Evolutionary conservation across 495 filamentous ascomycete genomes (phyloP).

Genomic region (Penicillium soppii): DNA sequence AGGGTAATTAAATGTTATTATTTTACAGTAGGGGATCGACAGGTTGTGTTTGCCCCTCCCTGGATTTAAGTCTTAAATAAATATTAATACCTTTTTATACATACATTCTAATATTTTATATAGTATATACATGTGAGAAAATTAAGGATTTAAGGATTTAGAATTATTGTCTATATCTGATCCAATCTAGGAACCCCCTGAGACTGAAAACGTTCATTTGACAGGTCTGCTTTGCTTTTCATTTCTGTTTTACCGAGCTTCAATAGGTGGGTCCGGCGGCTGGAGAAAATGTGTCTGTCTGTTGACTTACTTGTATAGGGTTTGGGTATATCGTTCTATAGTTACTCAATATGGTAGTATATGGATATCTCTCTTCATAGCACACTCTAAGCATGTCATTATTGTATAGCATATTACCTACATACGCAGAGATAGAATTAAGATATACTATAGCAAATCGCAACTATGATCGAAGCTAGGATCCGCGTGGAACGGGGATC

Average conservation of each 20-base stretch:
- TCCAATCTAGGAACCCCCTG: not conserved
- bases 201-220: slow-evolving; percentile 14
- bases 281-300: not conserved
- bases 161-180: not conserved
- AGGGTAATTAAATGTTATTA: not conserved
- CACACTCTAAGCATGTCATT: too few species aligned
- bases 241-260: slow-evolving; percentile 2
- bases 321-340: too few species aligned
- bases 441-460: too few species aligned
- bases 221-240: slow-evolving; percentile 23
- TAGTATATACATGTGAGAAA: too few species aligned
- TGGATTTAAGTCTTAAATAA: slow-evolving; percentile 9
- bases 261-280: slow-evolving; percentile 7
- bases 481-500: slow-evolving; percentile 10
- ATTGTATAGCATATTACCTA: too few species aligned
- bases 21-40: slow-evolving; percentile 22
- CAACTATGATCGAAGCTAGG: slow-evolving; percentile 8
- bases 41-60: slow-evolving; percentile 26
- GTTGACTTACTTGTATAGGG: not conserved
- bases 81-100: not conserved
- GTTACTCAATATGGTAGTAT: too few species aligned
- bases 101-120: not conserved
- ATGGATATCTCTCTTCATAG: too few species aligned
- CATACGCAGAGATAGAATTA: too few species aligned
- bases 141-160: too few species aligned